Conservation (phyloP, 495 filamentous ascomycete species). For the Antarctomyces pellizariae region DNA sequence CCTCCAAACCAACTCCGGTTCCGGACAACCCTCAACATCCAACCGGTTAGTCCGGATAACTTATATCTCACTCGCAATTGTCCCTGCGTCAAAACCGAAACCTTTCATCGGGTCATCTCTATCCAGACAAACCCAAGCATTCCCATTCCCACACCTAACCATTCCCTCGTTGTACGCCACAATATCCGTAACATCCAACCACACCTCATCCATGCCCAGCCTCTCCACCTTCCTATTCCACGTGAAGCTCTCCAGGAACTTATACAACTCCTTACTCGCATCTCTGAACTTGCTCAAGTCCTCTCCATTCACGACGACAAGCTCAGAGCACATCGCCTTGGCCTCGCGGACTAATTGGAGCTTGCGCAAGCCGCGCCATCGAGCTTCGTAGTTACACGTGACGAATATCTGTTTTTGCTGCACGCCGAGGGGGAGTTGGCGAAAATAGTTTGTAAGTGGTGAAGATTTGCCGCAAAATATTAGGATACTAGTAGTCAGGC, state of each 20-base stretch:
- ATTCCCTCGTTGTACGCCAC: constrained; percentile 52
- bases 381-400: constrained; percentile 86
- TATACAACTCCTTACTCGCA: constrained; percentile 59
- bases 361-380: constrained; percentile 53
- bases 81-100: constrained; percentile 52
- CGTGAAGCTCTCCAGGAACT: constrained; percentile 38
- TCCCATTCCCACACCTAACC: constrained; percentile 41
- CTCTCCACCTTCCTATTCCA: constrained; percentile 59
- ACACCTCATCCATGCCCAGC: constrained; percentile 69
- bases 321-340: constrained; percentile 55
- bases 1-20: constrained; percentile 21
- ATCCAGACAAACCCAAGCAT: constrained; percentile 70
- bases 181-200: constrained; percentile 61
- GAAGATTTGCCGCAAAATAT: too few relatives aligned
- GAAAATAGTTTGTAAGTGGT: too few relatives aligned
- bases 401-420: constrained; percentile 70
- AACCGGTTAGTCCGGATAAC: too few relatives aligned
- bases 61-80: constrained; percentile 30
- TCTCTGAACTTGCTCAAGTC: constrained; percentile 69
- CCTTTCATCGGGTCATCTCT: constrained; percentile 51
- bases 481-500: too few relatives aligned
- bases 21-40: too few relatives aligned
- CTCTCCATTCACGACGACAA: constrained; percentile 69
- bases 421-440: too few relatives aligned
- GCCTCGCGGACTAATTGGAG: constrained; percentile 66